phyloP scores from a whole-genome alignment of 176 grass and related monocot genomes.

The Carex kokanica region DNA sequence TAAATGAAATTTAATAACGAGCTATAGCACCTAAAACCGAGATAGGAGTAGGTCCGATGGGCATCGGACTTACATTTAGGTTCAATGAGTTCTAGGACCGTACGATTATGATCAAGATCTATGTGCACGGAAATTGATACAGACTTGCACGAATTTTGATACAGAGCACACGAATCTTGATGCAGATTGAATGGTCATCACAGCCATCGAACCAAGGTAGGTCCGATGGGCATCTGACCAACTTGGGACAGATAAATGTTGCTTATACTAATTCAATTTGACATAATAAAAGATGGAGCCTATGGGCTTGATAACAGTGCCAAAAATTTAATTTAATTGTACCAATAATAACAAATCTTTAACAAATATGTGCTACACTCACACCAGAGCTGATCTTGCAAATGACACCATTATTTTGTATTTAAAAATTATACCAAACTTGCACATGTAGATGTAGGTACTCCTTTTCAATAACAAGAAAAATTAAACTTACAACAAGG shows the following conservation, averaged over 20 bases:
- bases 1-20: constrained; percentile 6
- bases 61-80: no score
- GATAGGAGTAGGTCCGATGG: no score
- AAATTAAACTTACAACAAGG: neutral
- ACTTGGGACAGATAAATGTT: neutral
- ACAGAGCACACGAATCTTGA: no score
- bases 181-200: no score
- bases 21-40: neutral
- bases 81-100: no score
- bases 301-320: neutral
- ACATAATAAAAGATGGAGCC: neutral
- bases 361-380: neutral
- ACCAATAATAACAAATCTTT: neutral
- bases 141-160: no score
- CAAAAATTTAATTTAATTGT: neutral
- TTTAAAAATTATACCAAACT: no score
- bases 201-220: no score
- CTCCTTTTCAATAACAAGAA: neutral
- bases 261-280: constrained; percentile 23
- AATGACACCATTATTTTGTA: neutral
- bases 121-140: no score
- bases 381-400: neutral
- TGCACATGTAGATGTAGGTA: no score
- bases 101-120: no score
- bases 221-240: no score